These are phyloP conservation scores for Rhynchosporium graminicola DNA, from an alignment of 2,329 filamentous ascomycete species.

Conservation along the genomic window DNA sequence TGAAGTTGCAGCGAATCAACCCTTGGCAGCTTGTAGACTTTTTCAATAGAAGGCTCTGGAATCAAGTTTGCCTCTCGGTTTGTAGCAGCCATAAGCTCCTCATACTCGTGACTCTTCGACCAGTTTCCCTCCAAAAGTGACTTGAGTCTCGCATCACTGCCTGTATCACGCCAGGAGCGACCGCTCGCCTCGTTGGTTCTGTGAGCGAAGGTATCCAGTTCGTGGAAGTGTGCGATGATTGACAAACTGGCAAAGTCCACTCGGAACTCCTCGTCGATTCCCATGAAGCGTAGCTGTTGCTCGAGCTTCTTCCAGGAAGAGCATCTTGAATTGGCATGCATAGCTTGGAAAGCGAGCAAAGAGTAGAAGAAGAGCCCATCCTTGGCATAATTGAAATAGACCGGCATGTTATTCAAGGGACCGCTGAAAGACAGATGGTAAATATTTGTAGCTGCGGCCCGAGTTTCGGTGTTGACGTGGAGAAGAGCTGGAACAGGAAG, in stretches of 20 bases:
- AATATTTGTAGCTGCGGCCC: background rate
- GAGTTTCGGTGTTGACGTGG: background rate
- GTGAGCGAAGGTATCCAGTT: background rate
- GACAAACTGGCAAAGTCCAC: no score
- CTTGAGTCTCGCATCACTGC: background rate
- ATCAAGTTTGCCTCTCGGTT: background rate
- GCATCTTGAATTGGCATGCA: background rate
- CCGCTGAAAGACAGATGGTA: constrained; percentile 8
- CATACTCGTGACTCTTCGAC: background rate
- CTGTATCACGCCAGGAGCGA: background rate
- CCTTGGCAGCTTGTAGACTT: background rate
- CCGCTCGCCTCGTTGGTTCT: background rate
- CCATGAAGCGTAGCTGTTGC: background rate
- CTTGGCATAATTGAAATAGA: constrained; percentile 6
- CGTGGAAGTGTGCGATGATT: background rate
- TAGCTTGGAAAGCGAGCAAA: background rate
- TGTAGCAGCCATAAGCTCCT: background rate
- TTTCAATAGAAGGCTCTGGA: background rate
- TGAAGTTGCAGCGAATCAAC: background rate
- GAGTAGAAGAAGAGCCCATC: background rate
- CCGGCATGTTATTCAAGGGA: constrained; percentile 2
- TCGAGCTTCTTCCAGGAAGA: background rate
- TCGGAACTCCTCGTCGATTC: background rate
- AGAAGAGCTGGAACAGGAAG: background rate
- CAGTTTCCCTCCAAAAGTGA: background rate